Evolutionary conservation across 2,329 filamentous ascomycete species (phyloP).

Genomic region (Parasarocladium wereldwijsianum): DNA sequence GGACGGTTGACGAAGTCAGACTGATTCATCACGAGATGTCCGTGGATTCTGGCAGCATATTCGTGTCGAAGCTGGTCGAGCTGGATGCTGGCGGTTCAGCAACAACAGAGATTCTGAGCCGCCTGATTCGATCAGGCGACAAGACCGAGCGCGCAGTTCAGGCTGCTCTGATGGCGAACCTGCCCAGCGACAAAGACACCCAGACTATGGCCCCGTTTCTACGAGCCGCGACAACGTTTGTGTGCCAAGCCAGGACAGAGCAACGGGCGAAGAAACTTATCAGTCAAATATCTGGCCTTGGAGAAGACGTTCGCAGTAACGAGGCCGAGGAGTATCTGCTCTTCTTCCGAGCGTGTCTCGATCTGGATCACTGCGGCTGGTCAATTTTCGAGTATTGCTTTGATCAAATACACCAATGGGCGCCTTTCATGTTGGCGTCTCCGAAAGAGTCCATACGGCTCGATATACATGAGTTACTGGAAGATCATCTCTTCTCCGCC

Average conservation of each 20-base stretch:
- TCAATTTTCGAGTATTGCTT: no score
- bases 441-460: slow-evolving; percentile 26
- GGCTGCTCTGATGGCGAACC: slow-evolving; percentile 35
- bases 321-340: slow-evolving; percentile 35
- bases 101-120: slow-evolving; percentile 40
- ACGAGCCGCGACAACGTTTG: slow-evolving; percentile 39
- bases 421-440: slow-evolving; percentile 32
- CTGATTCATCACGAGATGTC: slow-evolving; percentile 26
- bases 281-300: slow-evolving; percentile 26
- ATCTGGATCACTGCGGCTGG: no score
- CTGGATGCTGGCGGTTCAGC: slow-evolving; percentile 40
- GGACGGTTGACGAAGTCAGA: slow-evolving; percentile 30
- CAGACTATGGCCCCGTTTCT: slow-evolving; percentile 40
- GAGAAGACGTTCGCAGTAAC: slow-evolving; percentile 26
- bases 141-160: slow-evolving; percentile 37
- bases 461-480: slow-evolving; percentile 28
- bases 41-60: no score
- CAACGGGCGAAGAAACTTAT: slow-evolving; percentile 24
- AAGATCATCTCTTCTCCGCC: slow-evolving; percentile 24
- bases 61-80: slow-evolving; percentile 50
- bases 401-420: no score
- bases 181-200: slow-evolving; percentile 28
- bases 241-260: slow-evolving; percentile 22
- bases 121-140: slow-evolving; percentile 37
- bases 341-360: slow-evolving; percentile 20